Conservation (phyloP, 805 yeast genomes). For the Yarrowia osloensis region DNA sequence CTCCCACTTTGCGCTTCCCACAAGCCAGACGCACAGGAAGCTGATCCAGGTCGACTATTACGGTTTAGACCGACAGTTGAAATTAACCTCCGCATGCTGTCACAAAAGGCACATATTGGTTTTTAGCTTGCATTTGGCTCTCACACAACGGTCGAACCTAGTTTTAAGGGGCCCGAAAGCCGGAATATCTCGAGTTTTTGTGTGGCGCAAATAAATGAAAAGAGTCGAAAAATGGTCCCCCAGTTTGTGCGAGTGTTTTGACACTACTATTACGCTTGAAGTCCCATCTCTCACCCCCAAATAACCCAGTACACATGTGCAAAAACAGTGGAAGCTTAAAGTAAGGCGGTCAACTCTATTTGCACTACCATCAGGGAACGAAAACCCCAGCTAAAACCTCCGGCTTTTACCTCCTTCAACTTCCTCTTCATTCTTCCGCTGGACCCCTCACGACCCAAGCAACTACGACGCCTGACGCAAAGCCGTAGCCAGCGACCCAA, state of each 20-base stretch:
- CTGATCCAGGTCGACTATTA: conserved; percentile 17
- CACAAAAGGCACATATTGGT: conserved; percentile 30
- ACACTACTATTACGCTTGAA: background rate
- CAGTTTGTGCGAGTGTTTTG: background rate
- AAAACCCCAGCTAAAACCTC: conserved; percentile 18
- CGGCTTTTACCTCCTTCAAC: background rate
- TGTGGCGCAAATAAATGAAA: background rate
- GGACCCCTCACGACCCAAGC: background rate
- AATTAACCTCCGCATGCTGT: conserved; percentile 18
- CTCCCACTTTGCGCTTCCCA: background rate
- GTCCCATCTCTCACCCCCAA: background rate
- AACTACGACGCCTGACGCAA: background rate
- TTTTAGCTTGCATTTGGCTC: conserved; percentile 28
- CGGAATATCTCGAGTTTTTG: background rate
- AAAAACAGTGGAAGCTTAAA: background rate
- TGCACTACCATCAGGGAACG: background rate
- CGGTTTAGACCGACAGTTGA: conserved; percentile 13
- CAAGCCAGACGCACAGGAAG: no score
- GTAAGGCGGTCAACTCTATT: conserved; percentile 11
- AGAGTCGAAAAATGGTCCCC: background rate
- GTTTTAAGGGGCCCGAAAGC: background rate
- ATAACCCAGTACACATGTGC: background rate
- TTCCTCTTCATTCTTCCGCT: background rate
- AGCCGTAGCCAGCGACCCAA: background rate
- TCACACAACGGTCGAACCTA: conserved; percentile 27